phyloP scores from a whole-genome alignment of 495 filamentous ascomycete species.

The Aspergillus homomorphus region DNA sequence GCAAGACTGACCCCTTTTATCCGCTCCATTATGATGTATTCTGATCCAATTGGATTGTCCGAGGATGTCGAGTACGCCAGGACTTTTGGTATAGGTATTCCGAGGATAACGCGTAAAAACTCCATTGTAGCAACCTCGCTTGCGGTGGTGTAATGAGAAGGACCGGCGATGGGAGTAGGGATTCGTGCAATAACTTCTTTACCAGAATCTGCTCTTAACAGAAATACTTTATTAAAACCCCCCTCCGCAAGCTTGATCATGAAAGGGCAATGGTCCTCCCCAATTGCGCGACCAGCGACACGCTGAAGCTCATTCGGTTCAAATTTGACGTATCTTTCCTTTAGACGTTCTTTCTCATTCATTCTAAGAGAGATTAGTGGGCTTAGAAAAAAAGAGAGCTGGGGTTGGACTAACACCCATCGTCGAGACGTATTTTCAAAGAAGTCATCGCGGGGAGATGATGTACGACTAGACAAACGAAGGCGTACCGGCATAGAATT shows the following conservation, averaged over 20 bases:
- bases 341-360: conserved; percentile 27
- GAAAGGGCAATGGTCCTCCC: conserved; percentile 27
- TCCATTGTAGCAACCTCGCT: conserved; percentile 47
- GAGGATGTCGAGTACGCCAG: conserved; percentile 27
- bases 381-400: conserved; percentile 4
- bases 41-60: conserved; percentile 33
- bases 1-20: conserved; percentile 35
- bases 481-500: conserved; percentile 13
- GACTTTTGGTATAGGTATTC: conserved; percentile 32
- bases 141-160: conserved; percentile 34
- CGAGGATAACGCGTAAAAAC: conserved; percentile 31
- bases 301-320: conserved; percentile 30
- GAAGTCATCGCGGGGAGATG: conserved; percentile 19
- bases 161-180: conserved; percentile 33
- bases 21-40: conserved; percentile 40
- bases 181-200: conserved; percentile 36
- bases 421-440: conserved; percentile 29
- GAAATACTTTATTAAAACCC: conserved; percentile 36
- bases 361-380: conserved; percentile 20
- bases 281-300: conserved; percentile 27
- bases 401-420: conserved; percentile 22
- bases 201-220: conserved; percentile 27
- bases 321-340: conserved; percentile 31
- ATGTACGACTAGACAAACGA: conserved; percentile 22
- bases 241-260: conserved; percentile 34